Evolutionary conservation across 352 stramenopile species (phyloP).

Genomic region (Sclerospora graminicola): DNA sequence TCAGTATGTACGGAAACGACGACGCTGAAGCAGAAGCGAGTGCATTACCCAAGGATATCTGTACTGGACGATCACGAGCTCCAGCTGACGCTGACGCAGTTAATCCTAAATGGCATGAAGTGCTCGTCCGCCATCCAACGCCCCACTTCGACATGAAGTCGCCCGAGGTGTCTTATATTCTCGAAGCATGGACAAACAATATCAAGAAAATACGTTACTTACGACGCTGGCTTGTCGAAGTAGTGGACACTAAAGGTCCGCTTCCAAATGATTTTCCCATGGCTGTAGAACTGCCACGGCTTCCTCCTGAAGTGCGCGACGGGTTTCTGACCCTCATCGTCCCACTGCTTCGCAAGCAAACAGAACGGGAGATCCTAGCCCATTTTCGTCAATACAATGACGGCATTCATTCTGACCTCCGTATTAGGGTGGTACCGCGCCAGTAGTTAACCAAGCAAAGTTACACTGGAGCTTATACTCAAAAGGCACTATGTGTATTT

Average conservation of each 20-base stretch:
- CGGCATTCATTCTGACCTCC: slow-evolving; percentile 46
- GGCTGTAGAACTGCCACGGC: slow-evolving; percentile 54
- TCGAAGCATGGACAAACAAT: slow-evolving; percentile 55
- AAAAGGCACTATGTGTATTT: neutral
- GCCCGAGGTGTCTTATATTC: slow-evolving; percentile 60
- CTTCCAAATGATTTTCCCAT: slow-evolving; percentile 46
- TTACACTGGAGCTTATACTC: neutral
- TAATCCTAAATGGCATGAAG: slow-evolving; percentile 39
- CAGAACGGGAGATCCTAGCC: slow-evolving; percentile 46
- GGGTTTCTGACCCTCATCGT: slow-evolving; percentile 69
- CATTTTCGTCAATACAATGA: slow-evolving; percentile 58
- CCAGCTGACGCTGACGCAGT: slow-evolving; percentile 7
- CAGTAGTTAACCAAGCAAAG: slow-evolving; percentile 16
- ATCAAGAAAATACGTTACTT: slow-evolving; percentile 60
- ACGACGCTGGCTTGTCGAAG: slow-evolving; percentile 49
- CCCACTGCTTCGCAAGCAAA: slow-evolving; percentile 64
- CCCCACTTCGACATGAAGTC: slow-evolving; percentile 66
- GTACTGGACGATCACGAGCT: slow-evolving; percentile 5
- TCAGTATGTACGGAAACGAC: slow-evolving; percentile 21
- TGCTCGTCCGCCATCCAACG: slow-evolving; percentile 58
- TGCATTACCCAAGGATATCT: slow-evolving; percentile 1
- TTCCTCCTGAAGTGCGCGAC: slow-evolving; percentile 60
- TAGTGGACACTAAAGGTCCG: slow-evolving; percentile 23
- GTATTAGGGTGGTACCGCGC: slow-evolving; percentile 47
- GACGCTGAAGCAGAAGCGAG: slow-evolving; percentile 11